A percentile compares a stretch with the other conserved stretches of the same genome.
Evolutionary conservation across 179 eudicot genomes (phyloP).

Genomic region (Spinacia oleracea): DNA sequence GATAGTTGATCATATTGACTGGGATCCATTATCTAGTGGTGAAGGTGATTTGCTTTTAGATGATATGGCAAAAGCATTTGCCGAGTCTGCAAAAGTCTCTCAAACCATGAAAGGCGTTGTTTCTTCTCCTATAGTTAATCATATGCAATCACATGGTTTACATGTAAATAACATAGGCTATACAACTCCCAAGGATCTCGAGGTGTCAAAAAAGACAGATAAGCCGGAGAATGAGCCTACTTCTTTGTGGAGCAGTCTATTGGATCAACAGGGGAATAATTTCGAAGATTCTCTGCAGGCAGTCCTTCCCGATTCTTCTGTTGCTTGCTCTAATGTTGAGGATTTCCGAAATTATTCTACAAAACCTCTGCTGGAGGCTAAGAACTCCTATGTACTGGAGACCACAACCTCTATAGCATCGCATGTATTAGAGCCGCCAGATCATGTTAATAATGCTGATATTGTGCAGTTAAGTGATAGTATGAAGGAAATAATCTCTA

Average conservation of each 20-base stretch:
- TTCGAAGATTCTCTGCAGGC: slow-evolving; percentile 26
- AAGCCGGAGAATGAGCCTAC: slow-evolving; percentile 20
- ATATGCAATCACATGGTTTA: slow-evolving; percentile 50
- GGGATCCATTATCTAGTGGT: slow-evolving; percentile 96
- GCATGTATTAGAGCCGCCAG: slow-evolving; percentile 25
- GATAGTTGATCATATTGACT: slow-evolving; percentile 59
- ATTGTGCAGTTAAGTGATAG: slow-evolving; percentile 19
- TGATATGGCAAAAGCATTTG: slow-evolving; percentile 79
- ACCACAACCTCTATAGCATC: slow-evolving; percentile 24
- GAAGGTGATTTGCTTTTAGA: slow-evolving; percentile 86
- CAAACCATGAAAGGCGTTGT: slow-evolving; percentile 53
- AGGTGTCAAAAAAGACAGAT: slow-evolving; percentile 26
- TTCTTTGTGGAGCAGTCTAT: slow-evolving; percentile 12
- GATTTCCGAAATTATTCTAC: slow-evolving; percentile 20
- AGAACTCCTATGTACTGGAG: slow-evolving; percentile 27
- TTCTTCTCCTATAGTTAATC: slow-evolving; percentile 45
- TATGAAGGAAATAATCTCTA: slow-evolving; percentile 9
- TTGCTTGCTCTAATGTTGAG: slow-evolving; percentile 23
- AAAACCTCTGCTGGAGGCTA: slow-evolving; percentile 22
- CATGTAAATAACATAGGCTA: slow-evolving; percentile 39
- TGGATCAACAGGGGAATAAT: slow-evolving; percentile 14
- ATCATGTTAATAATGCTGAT: slow-evolving; percentile 22
- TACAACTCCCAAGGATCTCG: slow-evolving; percentile 26
- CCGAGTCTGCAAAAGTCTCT: slow-evolving; percentile 40
- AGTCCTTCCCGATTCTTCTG: slow-evolving; percentile 22